phyloP scores from a whole-genome alignment of 2,329 filamentous ascomycete species.

The Pseudocercospora crystallina region DNA sequence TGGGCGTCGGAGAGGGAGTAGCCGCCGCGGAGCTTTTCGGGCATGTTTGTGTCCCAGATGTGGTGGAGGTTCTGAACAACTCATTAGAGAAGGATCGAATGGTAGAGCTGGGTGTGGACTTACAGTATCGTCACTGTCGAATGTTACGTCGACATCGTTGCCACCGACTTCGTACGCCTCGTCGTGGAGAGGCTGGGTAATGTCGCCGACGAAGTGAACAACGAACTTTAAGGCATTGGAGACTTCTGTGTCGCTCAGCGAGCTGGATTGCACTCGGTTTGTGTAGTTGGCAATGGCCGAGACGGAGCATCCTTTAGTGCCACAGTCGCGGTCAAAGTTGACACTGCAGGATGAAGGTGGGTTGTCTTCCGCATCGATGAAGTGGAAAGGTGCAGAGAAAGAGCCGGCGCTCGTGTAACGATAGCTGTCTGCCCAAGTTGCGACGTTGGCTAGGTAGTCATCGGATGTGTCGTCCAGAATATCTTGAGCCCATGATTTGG shows the following conservation, averaged over 20 bases:
- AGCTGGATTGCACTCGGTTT: slow-evolving; percentile 36
- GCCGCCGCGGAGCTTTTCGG: slow-evolving; percentile 43
- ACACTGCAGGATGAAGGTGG: slow-evolving; percentile 51
- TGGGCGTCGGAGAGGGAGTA: slow-evolving; percentile 39
- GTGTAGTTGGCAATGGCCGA: slow-evolving; percentile 55
- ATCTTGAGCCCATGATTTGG: slow-evolving; percentile 44
- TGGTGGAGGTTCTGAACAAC: slow-evolving; percentile 39
- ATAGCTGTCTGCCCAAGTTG: slow-evolving; percentile 56
- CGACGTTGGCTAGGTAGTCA: slow-evolving; percentile 51
- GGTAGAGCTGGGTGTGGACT: no score
- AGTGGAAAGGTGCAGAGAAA: slow-evolving; percentile 52
- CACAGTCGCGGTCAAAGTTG: slow-evolving; percentile 54
- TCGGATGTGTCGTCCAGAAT: slow-evolving; percentile 45
- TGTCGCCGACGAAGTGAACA: slow-evolving; percentile 64
- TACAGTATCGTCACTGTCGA: slow-evolving; percentile 36
- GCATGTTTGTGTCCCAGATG: slow-evolving; percentile 47
- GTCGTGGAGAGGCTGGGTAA: slow-evolving; percentile 62
- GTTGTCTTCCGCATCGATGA: slow-evolving; percentile 49
- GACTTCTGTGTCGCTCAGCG: slow-evolving; percentile 35
- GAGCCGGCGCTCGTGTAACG: slow-evolving; percentile 47
- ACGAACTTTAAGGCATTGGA: slow-evolving; percentile 51
- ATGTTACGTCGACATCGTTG: slow-evolving; percentile 47
- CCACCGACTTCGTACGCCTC: slow-evolving; percentile 48
- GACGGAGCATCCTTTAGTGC: slow-evolving; percentile 50
- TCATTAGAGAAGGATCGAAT: no score